These are phyloP conservation scores for Pholiota adiposa DNA, from an alignment of 1,284 basidiomycete genomes.

Conservation along the genomic window DNA sequence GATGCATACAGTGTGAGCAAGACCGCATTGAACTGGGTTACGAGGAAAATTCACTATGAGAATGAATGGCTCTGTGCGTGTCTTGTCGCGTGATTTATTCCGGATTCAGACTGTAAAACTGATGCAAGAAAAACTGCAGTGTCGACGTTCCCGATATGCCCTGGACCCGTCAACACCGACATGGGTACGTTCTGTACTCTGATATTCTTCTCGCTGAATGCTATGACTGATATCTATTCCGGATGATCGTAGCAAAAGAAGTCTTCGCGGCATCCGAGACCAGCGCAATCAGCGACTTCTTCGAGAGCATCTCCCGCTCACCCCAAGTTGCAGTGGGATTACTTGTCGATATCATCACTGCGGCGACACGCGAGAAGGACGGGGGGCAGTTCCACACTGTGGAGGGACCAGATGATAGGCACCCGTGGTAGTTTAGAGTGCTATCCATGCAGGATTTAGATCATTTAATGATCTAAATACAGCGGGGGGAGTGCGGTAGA, in stretches of 20 bases:
- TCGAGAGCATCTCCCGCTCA: not conserved
- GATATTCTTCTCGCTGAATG: too few species aligned
- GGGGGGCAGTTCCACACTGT: not conserved
- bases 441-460: too few species aligned
- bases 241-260: not conserved
- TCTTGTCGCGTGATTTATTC: too few species aligned
- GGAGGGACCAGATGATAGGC: not conserved
- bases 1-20: not conserved
- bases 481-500: too few species aligned
- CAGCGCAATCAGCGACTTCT: not conserved
- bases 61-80: slow-evolving; percentile 10
- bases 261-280: not conserved
- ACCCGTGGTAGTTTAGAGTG: not conserved
- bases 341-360: not conserved
- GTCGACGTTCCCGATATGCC: not conserved
- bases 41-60: slow-evolving; percentile 13
- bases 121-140: not conserved
- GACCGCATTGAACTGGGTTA: too few species aligned
- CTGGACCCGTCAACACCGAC: slow-evolving; percentile 1
- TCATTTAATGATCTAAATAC: too few species aligned
- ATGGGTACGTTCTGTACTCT: not conserved
- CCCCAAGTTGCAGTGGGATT: not conserved
- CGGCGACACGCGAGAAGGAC: too few species aligned
- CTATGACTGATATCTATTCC: not conserved
- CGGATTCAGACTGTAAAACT: not conserved